Conservation (phyloP, 1,284 basidiomycete species). For the Kwoniella shivajii region DNA sequence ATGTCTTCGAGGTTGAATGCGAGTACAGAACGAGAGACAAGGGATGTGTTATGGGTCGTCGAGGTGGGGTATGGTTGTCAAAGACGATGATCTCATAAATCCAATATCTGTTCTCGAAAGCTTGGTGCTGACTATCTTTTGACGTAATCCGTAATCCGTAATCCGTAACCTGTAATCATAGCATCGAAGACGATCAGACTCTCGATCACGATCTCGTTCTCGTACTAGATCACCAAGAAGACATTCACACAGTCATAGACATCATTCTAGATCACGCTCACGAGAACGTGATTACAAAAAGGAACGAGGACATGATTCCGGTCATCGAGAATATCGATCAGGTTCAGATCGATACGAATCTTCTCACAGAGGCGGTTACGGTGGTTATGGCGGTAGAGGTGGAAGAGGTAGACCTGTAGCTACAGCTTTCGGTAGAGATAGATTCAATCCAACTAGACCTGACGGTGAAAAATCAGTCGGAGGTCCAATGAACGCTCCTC, state of each 20-base stretch:
- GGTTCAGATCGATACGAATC: neutral
- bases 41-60: neutral
- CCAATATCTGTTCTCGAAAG: neutral
- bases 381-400: slow-evolving; percentile 8
- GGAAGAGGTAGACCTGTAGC: neutral
- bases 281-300: slow-evolving; percentile 32
- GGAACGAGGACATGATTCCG: slow-evolving; percentile 23
- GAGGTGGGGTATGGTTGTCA: slow-evolving; percentile 4
- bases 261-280: slow-evolving; percentile 63
- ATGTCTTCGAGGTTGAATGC: slow-evolving; percentile 42
- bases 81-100: slow-evolving; percentile 1
- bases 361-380: neutral
- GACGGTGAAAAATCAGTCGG: slow-evolving; percentile 64
- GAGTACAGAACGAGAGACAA: slow-evolving; percentile 37
- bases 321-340: slow-evolving; percentile 19
- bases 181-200: slow-evolving; percentile 28
- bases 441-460: slow-evolving; percentile 6
- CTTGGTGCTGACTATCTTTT: neutral
- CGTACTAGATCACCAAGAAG: slow-evolving; percentile 55
- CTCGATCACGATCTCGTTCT: slow-evolving; percentile 35
- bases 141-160: neutral
- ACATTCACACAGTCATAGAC: slow-evolving; percentile 62
- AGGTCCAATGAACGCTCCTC: slow-evolving; percentile 86
- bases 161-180: no score
- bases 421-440: no score